phyloP scores from a whole-genome alignment of 805 yeast species.

The Lipomyces starkeyi region DNA sequence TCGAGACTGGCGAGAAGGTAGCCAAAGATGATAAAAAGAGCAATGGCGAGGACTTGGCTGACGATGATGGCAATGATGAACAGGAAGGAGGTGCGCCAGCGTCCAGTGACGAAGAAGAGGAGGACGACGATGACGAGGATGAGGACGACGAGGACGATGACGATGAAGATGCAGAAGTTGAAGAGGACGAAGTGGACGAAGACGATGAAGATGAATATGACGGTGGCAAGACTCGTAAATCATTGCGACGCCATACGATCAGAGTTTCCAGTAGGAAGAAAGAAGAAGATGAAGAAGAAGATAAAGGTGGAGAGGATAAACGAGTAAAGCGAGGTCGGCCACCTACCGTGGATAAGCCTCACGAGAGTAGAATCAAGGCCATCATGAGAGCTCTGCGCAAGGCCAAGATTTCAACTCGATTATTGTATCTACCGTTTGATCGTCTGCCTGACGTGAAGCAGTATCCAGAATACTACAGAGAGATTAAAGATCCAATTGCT shows the following conservation, averaged over 20 bases:
- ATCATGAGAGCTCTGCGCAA: conserved; percentile 81
- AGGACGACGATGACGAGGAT: conserved; percentile 39
- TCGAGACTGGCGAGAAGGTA: neutral
- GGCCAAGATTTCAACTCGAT: conserved; percentile 55
- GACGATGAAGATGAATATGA: conserved; percentile 44
- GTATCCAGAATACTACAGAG: conserved; percentile 83
- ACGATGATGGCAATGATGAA: conserved; percentile 1
- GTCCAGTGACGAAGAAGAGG: conserved; percentile 40
- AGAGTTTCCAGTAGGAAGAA: conserved; percentile 26
- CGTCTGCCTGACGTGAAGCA: conserved; percentile 68
- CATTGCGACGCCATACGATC: conserved; percentile 18
- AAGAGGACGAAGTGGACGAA: conserved; percentile 39
- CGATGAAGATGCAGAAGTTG: conserved; percentile 39
- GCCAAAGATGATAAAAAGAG: neutral
- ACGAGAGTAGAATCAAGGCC: conserved; percentile 88
- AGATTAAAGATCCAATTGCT: conserved; percentile 67
- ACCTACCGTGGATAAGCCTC: conserved; percentile 88
- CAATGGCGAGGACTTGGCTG: no score
- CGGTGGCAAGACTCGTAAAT: conserved; percentile 27
- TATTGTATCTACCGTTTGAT: conserved; percentile 28
- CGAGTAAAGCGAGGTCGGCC: conserved; percentile 85
- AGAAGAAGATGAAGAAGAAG: conserved; percentile 41
- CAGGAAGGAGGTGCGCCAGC: conserved; percentile 28
- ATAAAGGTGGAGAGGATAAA: conserved; percentile 44
- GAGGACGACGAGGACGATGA: conserved; percentile 43